A percentile compares a stretch with the other conserved stretches of the same genome.
Evolutionary conservation across 768 basidiomycete genomes (phyloP).

Genomic region (Leccinum variicolor): DNA sequence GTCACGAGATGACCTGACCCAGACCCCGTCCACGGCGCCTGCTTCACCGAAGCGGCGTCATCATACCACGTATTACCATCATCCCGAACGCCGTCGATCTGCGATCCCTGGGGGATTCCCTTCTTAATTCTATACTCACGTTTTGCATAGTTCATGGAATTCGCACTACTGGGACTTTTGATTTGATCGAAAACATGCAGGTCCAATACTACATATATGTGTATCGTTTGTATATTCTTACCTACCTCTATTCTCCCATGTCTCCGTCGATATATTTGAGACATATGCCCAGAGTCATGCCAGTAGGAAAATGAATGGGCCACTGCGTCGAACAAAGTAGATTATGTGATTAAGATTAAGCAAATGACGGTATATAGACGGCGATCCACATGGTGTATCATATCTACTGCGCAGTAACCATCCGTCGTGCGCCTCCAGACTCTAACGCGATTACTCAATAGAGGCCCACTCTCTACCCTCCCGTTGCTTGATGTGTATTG

Average conservation of each 20-base stretch:
- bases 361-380: slow-evolving; percentile 21
- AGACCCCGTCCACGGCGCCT: slow-evolving; percentile 15
- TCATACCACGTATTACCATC: slow-evolving; percentile 82
- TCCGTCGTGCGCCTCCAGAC: neutral
- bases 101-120: slow-evolving; percentile 59
- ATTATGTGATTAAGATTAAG: slow-evolving; percentile 23
- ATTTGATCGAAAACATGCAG: neutral
- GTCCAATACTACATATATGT: too few species aligned
- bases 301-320: neutral
- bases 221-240: neutral
- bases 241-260: neutral
- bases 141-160: neutral
- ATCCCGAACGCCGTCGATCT: slow-evolving; percentile 63
- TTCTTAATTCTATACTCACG: slow-evolving; percentile 6
- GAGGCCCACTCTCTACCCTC: slow-evolving; percentile 26
- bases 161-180: neutral
- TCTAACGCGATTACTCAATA: slow-evolving; percentile 18
- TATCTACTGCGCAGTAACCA: slow-evolving; percentile 1
- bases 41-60: slow-evolving; percentile 55
- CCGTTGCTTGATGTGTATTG: slow-evolving; percentile 58
- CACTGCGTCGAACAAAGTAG: neutral
- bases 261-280: neutral
- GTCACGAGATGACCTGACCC: slow-evolving; percentile 26
- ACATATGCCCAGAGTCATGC: neutral
- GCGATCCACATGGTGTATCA: slow-evolving; percentile 5